These are phyloP conservation scores for Fusarium mexicanum DNA, from an alignment of 2,329 filamentous ascomycete genomes.

Conservation along the genomic window DNA sequence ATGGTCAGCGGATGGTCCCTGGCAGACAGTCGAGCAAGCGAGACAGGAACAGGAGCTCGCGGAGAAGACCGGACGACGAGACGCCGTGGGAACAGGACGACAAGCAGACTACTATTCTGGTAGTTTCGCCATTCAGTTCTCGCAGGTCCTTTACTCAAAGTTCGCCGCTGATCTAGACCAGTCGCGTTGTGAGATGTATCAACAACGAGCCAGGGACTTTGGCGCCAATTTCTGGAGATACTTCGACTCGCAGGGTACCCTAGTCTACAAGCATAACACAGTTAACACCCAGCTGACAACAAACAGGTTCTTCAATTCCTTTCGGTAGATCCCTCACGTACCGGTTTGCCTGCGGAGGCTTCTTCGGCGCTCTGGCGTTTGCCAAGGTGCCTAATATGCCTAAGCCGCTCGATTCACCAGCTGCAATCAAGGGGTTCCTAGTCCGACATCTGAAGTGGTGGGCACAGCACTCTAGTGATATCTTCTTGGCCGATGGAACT, in stretches of 20 bases:
- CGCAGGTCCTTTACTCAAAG: conserved; percentile 57
- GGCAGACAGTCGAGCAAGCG: conserved; percentile 44
- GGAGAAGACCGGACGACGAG: conserved; percentile 32
- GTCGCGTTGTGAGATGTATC: conserved; percentile 49
- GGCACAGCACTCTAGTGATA: conserved; percentile 51
- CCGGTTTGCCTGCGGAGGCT: conserved; percentile 60
- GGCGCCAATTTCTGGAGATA: conserved; percentile 57
- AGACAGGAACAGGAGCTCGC: background rate
- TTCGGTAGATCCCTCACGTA: conserved; percentile 63
- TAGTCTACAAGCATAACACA: background rate
- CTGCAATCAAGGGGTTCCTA: conserved; percentile 58
- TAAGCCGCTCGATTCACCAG: conserved; percentile 49
- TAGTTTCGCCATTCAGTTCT: conserved; percentile 64
- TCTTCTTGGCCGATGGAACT: conserved; percentile 60
- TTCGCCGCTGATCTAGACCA: conserved; percentile 55
- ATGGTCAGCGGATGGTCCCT: conserved; percentile 59
- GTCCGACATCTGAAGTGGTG: conserved; percentile 62
- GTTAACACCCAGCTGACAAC: background rate
- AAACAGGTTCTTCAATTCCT: conserved; percentile 58
- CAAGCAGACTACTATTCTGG: conserved; percentile 65
- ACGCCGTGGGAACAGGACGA: conserved; percentile 38
- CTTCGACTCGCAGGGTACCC: conserved; percentile 55
- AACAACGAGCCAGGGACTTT: conserved; percentile 53
- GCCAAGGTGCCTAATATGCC: conserved; percentile 52
- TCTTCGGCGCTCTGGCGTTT: conserved; percentile 58